phyloP scores from a whole-genome alignment of 2,329 filamentous ascomycete species.

The Arthrobotrys sphaeroides region DNA sequence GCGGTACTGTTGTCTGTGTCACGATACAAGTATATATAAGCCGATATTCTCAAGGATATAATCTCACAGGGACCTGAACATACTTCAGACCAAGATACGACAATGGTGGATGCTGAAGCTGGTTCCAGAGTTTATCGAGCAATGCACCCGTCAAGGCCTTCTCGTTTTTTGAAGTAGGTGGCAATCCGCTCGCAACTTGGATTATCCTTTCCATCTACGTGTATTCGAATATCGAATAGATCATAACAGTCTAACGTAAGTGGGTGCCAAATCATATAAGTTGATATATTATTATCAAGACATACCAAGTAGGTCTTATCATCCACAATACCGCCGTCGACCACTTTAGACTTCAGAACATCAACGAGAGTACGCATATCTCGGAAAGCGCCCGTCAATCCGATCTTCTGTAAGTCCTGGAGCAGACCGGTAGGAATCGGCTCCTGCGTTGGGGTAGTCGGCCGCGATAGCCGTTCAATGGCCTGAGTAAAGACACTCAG shows the following conservation, averaged over 20 bases:
- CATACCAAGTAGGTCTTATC: slow-evolving; percentile 51
- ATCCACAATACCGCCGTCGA: slow-evolving; percentile 31
- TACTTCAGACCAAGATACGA: slow-evolving; percentile 50
- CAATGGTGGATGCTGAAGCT: slow-evolving; percentile 50
- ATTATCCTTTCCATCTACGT: slow-evolving; percentile 58
- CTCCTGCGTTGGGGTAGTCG: slow-evolving; percentile 50
- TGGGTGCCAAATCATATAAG: no score
- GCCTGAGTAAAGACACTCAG: slow-evolving; percentile 35
- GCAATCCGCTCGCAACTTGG: slow-evolving; percentile 73
- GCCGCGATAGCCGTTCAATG: slow-evolving; percentile 36
- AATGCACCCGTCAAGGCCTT: slow-evolving; percentile 41
- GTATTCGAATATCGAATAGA: no score
- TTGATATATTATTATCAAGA: not conserved
- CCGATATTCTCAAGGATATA: not conserved
- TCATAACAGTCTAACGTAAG: no score
- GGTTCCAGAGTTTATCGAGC: slow-evolving; percentile 53
- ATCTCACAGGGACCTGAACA: not conserved
- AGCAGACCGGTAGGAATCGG: slow-evolving; percentile 45
- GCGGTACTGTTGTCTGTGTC: slow-evolving; percentile 40
- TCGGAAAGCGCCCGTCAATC: slow-evolving; percentile 36
- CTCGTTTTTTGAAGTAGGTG: slow-evolving; percentile 67
- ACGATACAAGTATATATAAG: not conserved
- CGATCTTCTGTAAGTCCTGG: slow-evolving; percentile 46
- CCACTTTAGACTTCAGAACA: slow-evolving; percentile 40
- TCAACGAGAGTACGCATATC: slow-evolving; percentile 51